A percentile compares a stretch with the other conserved stretches of the same genome.
phyloP scores from a whole-genome alignment of 2,329 filamentous ascomycete species.

The Purpureocillium takamizusanense region DNA sequence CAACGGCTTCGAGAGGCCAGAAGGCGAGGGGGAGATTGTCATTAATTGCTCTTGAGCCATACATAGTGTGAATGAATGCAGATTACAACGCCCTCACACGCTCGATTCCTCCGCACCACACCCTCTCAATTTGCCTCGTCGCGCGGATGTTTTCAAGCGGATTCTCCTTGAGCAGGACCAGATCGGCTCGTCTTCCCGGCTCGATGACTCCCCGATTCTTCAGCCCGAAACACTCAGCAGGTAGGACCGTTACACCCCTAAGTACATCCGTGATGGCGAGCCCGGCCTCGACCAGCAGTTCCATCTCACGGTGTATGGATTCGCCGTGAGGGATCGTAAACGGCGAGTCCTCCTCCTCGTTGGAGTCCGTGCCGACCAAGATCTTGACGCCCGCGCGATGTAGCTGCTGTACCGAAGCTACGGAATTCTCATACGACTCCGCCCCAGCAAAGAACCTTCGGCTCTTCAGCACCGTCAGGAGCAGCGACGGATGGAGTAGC shows the following conservation, averaged over 20 bases:
- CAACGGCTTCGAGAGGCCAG: too few species aligned
- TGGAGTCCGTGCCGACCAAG: slow-evolving; percentile 20
- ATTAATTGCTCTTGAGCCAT: too few species aligned
- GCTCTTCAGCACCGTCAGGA: background rate
- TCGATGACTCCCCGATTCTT: slow-evolving; percentile 15
- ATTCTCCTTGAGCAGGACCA: slow-evolving; percentile 19
- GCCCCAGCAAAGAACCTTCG: background rate
- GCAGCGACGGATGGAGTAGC: slow-evolving; percentile 12
- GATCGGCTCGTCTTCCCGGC: slow-evolving; percentile 16
- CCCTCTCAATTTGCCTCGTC: slow-evolving; percentile 13
- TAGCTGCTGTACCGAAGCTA: slow-evolving; percentile 9
- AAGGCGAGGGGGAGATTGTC: too few species aligned
- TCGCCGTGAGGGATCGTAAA: slow-evolving; percentile 9
- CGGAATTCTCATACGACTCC: background rate
- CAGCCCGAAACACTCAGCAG: slow-evolving; percentile 12
- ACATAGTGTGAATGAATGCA: too few species aligned
- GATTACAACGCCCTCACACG: too few species aligned
- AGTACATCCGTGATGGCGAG: slow-evolving; percentile 10
- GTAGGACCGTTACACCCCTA: slow-evolving; percentile 11
- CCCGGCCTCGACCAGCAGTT: slow-evolving; percentile 11
- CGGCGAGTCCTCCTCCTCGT: slow-evolving; percentile 5
- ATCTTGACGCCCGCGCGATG: slow-evolving; percentile 18
- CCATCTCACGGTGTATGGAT: slow-evolving; percentile 12
- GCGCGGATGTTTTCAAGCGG: slow-evolving; percentile 17
- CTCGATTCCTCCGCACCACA: slow-evolving; percentile 18